These are phyloP conservation scores for Sisymbrium altissimum DNA, from an alignment of 345 rosid genomes.

Conservation along the genomic window DNA sequence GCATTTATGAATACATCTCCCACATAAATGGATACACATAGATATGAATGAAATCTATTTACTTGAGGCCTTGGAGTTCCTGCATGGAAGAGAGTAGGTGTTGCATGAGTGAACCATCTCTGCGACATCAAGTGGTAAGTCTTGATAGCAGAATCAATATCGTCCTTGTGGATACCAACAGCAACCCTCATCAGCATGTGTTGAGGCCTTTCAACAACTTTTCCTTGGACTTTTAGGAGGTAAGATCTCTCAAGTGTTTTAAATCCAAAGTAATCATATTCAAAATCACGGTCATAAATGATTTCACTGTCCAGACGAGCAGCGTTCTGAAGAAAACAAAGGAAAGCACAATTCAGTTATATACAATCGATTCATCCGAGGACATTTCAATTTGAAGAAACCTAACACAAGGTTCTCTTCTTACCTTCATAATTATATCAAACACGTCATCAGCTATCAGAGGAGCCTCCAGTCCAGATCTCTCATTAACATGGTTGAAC, in stretches of 20 bases:
- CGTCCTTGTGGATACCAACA: slow-evolving; percentile 85
- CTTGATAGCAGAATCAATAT: slow-evolving; percentile 64
- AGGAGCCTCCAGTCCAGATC: slow-evolving; percentile 76
- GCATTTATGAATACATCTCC: no score
- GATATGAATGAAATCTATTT: no score
- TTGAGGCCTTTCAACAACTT: slow-evolving; percentile 88
- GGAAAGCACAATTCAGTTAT: not conserved
- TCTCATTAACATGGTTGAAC: slow-evolving; percentile 69
- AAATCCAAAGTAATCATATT: slow-evolving; percentile 90
- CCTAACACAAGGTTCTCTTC: not conserved
- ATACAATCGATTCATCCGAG: no score
- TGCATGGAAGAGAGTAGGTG: slow-evolving; percentile 86
- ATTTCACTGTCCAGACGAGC: slow-evolving; percentile 82
- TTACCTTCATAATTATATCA: slow-evolving; percentile 81
- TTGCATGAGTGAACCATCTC: slow-evolving; percentile 95
- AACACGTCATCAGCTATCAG: slow-evolving; percentile 86
- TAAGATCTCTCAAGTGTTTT: slow-evolving; percentile 93
- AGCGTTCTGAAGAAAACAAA: slow-evolving; percentile 53
- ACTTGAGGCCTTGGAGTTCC: slow-evolving; percentile 93
- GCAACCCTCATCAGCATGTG: slow-evolving; percentile 97
- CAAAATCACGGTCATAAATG: slow-evolving; percentile 86
- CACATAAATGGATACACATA: no score
- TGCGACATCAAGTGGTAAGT: slow-evolving; percentile 96
- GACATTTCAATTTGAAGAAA: no score
- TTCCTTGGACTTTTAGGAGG: slow-evolving; percentile 74